Conservation (phyloP, 2,329 filamentous ascomycete species). For the Xylariaceae sp. region DNA sequence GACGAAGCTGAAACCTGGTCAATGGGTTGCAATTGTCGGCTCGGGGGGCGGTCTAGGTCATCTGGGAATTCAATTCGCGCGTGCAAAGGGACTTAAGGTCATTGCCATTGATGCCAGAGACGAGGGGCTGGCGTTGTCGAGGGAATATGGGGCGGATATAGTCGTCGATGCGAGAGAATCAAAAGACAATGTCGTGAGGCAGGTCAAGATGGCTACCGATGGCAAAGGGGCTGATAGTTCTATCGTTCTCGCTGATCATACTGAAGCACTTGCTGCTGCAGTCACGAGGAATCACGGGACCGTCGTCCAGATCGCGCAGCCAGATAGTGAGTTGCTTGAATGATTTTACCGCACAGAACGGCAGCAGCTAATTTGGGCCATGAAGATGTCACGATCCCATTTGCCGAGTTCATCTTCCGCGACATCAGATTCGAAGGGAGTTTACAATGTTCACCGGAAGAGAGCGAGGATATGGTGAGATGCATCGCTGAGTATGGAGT, state of each 20-base stretch:
- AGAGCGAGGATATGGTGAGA: constrained; percentile 45
- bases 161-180: constrained; percentile 49
- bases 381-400: constrained; percentile 50
- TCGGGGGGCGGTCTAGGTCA: constrained; percentile 52
- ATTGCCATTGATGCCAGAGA: constrained; percentile 53
- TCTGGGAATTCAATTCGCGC: constrained; percentile 47
- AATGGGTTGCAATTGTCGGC: constrained; percentile 44
- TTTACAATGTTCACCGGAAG: constrained; percentile 38
- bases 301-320: constrained; percentile 56
- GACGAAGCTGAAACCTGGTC: constrained; percentile 31
- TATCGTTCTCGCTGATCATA: constrained; percentile 45
- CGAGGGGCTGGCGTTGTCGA: constrained; percentile 41
- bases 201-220: constrained; percentile 44
- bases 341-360: background rate
- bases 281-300: constrained; percentile 57
- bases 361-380: background rate
- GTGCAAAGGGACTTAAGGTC: constrained; percentile 44
- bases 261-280: constrained; percentile 47
- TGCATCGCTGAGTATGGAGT: constrained; percentile 44
- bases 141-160: constrained; percentile 45
- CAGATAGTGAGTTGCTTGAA: constrained; percentile 37
- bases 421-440: constrained; percentile 28
- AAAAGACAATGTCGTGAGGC: constrained; percentile 43
- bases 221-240: constrained; percentile 49
- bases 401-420: constrained; percentile 44